Evolutionary conservation across 2,329 filamentous ascomycete genomes (phyloP).

Genomic region (Fusarium albidum): DNA sequence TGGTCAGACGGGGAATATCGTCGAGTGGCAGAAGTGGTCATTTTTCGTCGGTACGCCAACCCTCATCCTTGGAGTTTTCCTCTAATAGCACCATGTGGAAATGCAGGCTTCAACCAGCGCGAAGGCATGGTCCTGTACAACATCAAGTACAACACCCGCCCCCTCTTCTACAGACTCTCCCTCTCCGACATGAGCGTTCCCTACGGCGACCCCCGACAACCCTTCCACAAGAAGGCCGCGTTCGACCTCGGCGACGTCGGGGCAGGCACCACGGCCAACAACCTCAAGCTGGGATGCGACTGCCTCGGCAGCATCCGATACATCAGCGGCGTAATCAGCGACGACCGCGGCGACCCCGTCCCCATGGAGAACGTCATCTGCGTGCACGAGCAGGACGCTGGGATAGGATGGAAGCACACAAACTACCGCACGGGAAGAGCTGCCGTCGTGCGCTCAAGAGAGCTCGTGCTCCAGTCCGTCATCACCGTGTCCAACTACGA

Average conservation of each 20-base stretch:
- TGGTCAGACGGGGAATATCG: conserved; percentile 47
- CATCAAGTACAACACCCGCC: conserved; percentile 70
- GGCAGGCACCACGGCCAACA: conserved; percentile 72
- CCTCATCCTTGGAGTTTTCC: rapidly evolving
- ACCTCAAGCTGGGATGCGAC: conserved; percentile 73
- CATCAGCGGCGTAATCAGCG: conserved; percentile 65
- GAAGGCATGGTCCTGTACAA: conserved; percentile 78
- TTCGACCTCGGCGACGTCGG: conserved; percentile 78
- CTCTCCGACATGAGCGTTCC: conserved; percentile 76
- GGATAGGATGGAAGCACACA: conserved; percentile 77
- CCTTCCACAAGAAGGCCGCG: conserved; percentile 74
- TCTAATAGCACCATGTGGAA: too few relatives aligned
- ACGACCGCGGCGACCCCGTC: conserved; percentile 60
- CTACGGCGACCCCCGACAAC: conserved; percentile 71
- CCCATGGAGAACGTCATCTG: conserved; percentile 69
- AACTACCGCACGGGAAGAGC: conserved; percentile 70
- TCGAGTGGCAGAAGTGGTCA: conserved; percentile 73
- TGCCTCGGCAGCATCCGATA: conserved; percentile 74
- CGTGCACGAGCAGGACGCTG: conserved; percentile 74
- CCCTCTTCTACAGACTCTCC: conserved; percentile 72
- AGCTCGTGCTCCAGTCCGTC: conserved; percentile 73
- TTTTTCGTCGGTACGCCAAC: conserved; percentile 62
- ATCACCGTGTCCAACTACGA: conserved; percentile 74
- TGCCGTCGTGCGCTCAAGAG: conserved; percentile 65
- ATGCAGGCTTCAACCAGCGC: conserved; percentile 66